phyloP scores from a whole-genome alignment of 345 rosid genomes.

The Iberis pinnata region DNA sequence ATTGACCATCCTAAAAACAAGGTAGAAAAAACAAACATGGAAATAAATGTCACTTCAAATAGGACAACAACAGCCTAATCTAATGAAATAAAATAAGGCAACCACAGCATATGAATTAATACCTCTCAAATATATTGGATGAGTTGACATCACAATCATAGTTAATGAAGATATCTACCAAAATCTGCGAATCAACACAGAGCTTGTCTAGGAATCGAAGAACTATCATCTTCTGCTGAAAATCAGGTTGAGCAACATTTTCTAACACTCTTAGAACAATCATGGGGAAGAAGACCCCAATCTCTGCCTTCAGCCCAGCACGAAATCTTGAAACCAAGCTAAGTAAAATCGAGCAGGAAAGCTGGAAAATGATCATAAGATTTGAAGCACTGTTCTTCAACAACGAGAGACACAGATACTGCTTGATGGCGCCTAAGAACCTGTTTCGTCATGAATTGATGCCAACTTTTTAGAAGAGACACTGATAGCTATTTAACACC shows the following conservation, averaged over 20 bases:
- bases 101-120: slow-evolving; percentile 14
- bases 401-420: slow-evolving; percentile 84
- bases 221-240: slow-evolving; percentile 97
- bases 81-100: slow-evolving; percentile 6
- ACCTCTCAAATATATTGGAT: slow-evolving; percentile 98
- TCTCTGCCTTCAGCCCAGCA: slow-evolving; percentile 98
- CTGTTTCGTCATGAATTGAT: slow-evolving; percentile 44
- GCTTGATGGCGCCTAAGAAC: slow-evolving; percentile 98
- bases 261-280: slow-evolving; percentile 92
- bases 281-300: slow-evolving; percentile 99
- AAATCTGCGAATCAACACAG: slow-evolving; percentile 91
- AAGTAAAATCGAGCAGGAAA: slow-evolving; percentile 98
- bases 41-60: slow-evolving; percentile 14
- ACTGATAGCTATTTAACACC: neutral
- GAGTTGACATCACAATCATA: slow-evolving; percentile 99
- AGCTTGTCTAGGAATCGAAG: slow-evolving; percentile 95
- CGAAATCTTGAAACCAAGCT: slow-evolving; percentile 95
- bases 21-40: slow-evolving; percentile 17
- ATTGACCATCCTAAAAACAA: slow-evolving; percentile 81
- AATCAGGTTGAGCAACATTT: slow-evolving; percentile 97
- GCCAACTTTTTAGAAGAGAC: slow-evolving; percentile 14
- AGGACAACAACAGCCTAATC: neutral
- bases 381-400: slow-evolving; percentile 95
- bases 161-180: slow-evolving; percentile 95
- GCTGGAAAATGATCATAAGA: slow-evolving; percentile 96